Percentiles rank a stretch among this genome's conserved stretches.
phyloP scores from a whole-genome alignment of 2,329 filamentous ascomycete genomes.

The Exophiala sideris region DNA sequence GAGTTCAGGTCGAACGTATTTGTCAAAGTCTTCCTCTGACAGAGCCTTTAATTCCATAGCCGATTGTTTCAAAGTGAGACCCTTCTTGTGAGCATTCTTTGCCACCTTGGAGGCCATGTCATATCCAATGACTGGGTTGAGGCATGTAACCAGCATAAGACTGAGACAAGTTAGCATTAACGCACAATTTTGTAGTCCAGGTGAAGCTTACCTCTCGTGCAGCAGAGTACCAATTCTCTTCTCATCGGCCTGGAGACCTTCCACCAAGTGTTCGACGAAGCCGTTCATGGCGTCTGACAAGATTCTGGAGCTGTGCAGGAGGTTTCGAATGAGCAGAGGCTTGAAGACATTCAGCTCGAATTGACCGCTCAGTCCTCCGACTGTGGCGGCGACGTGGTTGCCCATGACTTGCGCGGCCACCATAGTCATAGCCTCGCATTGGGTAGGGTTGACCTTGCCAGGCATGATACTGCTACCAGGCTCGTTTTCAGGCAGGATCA shows the following conservation, averaged over 20 bases:
- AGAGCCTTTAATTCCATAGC: constrained; percentile 90
- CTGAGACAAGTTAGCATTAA: constrained; percentile 44
- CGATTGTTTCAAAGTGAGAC: constrained; percentile 85
- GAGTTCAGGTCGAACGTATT: constrained; percentile 84
- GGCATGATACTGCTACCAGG: constrained; percentile 98
- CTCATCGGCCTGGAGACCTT: constrained; percentile 87
- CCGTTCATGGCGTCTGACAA: constrained; percentile 89
- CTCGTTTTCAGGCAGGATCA: constrained; percentile 94
- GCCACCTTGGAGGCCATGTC: constrained; percentile 96
- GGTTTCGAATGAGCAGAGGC: constrained; percentile 90
- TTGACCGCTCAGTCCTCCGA: constrained; percentile 95
- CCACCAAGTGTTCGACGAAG: constrained; percentile 90
- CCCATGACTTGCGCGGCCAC: constrained; percentile 96
- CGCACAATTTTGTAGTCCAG: neutral
- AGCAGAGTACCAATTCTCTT: constrained; percentile 84
- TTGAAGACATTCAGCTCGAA: constrained; percentile 99
- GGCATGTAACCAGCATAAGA: constrained; percentile 95
- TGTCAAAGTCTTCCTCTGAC: constrained; percentile 84
- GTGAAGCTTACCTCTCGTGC: constrained; percentile 75
- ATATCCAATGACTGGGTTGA: constrained; percentile 96
- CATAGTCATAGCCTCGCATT: constrained; percentile 98
- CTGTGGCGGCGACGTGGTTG: constrained; percentile 88
- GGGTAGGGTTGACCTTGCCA: constrained; percentile 98
- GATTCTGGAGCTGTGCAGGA: constrained; percentile 86
- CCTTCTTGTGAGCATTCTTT: constrained; percentile 99